Conservation (phyloP, 2,329 filamentous ascomycete species). For the Hymenoscyphus linearis region DNA sequence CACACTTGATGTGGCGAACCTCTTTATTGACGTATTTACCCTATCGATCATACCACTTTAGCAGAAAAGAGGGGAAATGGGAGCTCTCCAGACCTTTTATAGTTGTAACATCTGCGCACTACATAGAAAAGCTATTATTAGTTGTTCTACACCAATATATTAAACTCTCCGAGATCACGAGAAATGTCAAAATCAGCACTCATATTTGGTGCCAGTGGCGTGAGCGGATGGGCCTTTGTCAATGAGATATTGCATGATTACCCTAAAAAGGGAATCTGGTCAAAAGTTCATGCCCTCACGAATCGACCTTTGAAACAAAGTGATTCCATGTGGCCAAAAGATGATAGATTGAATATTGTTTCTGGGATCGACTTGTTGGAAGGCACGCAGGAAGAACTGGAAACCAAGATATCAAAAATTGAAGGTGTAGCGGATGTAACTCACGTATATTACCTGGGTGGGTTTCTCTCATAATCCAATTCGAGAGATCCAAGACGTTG, state of each 20-base stretch:
- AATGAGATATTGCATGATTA: slow-evolving; percentile 43
- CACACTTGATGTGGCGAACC: no score
- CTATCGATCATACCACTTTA: no score
- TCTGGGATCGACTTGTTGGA: slow-evolving; percentile 39
- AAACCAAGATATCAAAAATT: slow-evolving; percentile 32
- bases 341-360: slow-evolving; percentile 37
- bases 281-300: slow-evolving; percentile 41
- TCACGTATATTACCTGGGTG: slow-evolving; percentile 39
- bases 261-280: slow-evolving; percentile 39
- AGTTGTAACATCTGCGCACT: no score
- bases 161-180: no score
- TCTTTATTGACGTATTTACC: no score
- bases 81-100: no score
- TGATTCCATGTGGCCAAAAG: slow-evolving; percentile 35
- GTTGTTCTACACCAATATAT: no score
- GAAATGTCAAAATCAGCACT: slow-evolving; percentile 7
- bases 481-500: neutral
- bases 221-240: slow-evolving; percentile 45
- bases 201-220: slow-evolving; percentile 41
- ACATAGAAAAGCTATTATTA: no score
- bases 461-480: slow-evolving; percentile 2
- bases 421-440: slow-evolving; percentile 36
- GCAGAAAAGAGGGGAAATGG: no score
- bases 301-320: slow-evolving; percentile 37
- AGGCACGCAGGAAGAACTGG: slow-evolving; percentile 36